phyloP scores from a whole-genome alignment of 176 grass and related monocot species.

The Aechmea fasciata region DNA sequence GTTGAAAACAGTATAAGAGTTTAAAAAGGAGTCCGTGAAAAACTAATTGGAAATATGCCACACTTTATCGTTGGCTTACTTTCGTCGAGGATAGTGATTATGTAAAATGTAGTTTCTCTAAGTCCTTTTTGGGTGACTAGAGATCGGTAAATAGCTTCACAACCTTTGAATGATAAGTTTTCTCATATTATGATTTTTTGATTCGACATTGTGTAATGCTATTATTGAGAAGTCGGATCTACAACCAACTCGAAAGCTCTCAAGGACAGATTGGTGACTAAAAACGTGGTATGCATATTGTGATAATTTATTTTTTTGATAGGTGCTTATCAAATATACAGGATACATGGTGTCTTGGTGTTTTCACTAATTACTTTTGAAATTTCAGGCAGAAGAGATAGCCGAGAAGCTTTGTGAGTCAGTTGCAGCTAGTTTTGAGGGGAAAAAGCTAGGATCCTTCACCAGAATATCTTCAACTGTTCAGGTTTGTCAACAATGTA shows the following conservation, averaged over 20 bases:
- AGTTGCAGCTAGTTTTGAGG: constrained; percentile 80
- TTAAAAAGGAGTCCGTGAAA: too few relatives aligned
- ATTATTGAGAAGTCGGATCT: constrained; percentile 66
- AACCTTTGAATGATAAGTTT: background rate
- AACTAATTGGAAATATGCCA: too few relatives aligned
- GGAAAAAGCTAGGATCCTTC: constrained; percentile 86
- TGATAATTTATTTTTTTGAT: constrained; percentile 6
- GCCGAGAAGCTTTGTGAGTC: constrained; percentile 93
- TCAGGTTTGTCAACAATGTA: constrained; percentile 37
- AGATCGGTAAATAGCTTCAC: too few relatives aligned
- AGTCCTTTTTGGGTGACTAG: too few relatives aligned
- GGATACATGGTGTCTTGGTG: constrained; percentile 1
- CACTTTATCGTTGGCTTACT: too few relatives aligned
- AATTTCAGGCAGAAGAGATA: constrained; percentile 77
- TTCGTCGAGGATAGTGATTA: too few relatives aligned
- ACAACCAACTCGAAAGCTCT: constrained; percentile 77
- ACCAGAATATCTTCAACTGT: constrained; percentile 93
- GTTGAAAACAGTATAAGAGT: too few relatives aligned
- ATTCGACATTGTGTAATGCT: constrained; percentile 75
- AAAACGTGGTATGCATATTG: constrained; percentile 76
- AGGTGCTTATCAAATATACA: background rate
- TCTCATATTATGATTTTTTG: constrained; percentile 15
- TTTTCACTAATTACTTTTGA: constrained; percentile 8
- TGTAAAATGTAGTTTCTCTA: too few relatives aligned
- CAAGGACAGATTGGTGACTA: constrained; percentile 84